Evolutionary conservation across 768 basidiomycete species (phyloP).

Genomic region (Pleurotus tuber-regium): DNA sequence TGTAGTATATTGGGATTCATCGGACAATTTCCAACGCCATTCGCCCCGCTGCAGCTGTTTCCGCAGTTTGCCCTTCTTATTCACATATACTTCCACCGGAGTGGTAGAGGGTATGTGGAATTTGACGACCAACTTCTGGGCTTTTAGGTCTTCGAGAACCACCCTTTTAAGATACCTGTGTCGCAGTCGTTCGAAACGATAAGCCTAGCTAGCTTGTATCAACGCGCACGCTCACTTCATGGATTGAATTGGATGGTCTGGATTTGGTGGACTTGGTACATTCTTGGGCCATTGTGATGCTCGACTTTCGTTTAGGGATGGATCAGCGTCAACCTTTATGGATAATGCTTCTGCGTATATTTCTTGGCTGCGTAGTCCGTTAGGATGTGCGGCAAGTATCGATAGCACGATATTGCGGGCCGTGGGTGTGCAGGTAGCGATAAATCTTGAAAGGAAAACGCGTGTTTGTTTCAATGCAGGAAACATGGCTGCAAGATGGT

Average conservation of each 20-base stretch:
- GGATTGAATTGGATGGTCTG: conserved; percentile 16
- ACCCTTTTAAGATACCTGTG: conserved; percentile 19
- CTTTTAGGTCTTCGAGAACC: conserved; percentile 15
- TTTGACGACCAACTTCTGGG: not conserved
- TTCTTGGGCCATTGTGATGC: not conserved
- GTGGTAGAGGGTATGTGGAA: not conserved
- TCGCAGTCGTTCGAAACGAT: no score
- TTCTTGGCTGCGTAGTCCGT: conserved; percentile 3
- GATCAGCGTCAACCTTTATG: not conserved
- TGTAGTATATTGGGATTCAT: no score
- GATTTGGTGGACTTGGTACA: conserved; percentile 4
- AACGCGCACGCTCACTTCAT: conserved; percentile 12
- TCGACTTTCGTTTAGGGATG: not conserved
- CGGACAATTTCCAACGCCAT: conserved; percentile 5
- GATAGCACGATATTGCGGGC: conserved; percentile 2
- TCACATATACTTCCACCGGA: not conserved
- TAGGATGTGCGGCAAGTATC: not conserved
- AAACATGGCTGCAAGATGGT: not conserved
- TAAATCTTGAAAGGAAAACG: not conserved
- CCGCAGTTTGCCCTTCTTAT: conserved; percentile 9
- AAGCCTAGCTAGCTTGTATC: not conserved
- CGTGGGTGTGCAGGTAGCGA: conserved; percentile 2
- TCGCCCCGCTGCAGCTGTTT: not conserved
- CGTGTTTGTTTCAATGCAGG: not conserved
- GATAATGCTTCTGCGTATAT: conserved; percentile 2